These are phyloP conservation scores for Leishmania aethiopica DNA, from an alignment of 208 protist genomes.

Conservation along the genomic window DNA sequence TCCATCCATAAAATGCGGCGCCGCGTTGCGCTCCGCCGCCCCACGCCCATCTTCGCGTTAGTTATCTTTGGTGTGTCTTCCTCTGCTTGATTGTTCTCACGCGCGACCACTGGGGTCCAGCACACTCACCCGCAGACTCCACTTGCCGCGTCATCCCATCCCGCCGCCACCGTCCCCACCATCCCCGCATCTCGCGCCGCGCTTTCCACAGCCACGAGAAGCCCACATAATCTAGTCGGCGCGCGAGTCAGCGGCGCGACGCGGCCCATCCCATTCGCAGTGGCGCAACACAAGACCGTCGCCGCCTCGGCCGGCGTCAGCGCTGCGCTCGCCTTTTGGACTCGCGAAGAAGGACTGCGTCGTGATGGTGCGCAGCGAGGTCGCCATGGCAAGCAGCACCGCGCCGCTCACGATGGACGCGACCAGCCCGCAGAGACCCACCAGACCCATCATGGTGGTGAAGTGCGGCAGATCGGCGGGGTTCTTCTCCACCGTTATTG, in stretches of 20 bases:
- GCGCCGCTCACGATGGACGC: conserved; percentile 21
- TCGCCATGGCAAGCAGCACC: conserved; percentile 23
- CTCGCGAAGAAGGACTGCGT: conserved; percentile 20
- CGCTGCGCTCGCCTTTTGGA: not conserved
- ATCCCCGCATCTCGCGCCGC: not conserved
- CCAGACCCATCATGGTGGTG: conserved; percentile 9
- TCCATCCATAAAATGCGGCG: not conserved
- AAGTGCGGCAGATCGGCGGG: not conserved
- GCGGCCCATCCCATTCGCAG: not conserved
- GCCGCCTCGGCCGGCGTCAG: not conserved
- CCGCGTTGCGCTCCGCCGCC: not conserved
- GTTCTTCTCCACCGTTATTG: not conserved
- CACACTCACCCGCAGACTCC: not conserved
- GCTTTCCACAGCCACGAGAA: not conserved
- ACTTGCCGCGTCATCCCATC: not conserved
- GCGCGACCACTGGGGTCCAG: not conserved
- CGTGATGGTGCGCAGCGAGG: conserved; percentile 22
- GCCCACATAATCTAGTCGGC: not conserved
- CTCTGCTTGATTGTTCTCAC: not conserved
- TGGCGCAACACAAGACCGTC: conserved; percentile 1
- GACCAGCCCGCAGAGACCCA: conserved; percentile 19
- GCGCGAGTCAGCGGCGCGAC: not conserved
- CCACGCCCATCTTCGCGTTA: not conserved
- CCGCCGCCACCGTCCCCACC: not conserved
- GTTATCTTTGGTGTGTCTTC: not conserved